Conservation (phyloP, 2,329 filamentous ascomycete genomes). For the Bisporella sp. region DNA sequence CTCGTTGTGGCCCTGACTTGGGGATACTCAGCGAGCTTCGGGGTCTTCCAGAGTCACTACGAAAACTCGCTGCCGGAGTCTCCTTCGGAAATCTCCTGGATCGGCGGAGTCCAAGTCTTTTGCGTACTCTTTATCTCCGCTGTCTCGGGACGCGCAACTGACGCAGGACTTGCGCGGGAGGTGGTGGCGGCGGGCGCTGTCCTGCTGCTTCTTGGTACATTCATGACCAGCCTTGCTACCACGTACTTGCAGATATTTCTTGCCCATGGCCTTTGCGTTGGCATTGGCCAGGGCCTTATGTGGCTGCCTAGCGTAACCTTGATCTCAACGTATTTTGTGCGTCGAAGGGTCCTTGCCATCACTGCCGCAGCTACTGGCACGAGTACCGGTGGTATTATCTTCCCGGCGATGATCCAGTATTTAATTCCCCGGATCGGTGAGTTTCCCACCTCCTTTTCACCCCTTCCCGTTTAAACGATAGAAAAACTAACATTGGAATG, state of each 20-base stretch:
- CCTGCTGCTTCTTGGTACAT: neutral
- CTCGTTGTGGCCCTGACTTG: slow-evolving; percentile 25
- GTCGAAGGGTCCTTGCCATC: slow-evolving; percentile 23
- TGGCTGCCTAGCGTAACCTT: neutral
- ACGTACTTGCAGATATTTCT: neutral
- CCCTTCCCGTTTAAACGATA: too few species aligned
- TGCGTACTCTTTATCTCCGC: neutral
- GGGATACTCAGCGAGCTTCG: slow-evolving; percentile 11
- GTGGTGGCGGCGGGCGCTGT: neutral
- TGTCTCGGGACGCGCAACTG: neutral
- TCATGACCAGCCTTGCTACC: neutral
- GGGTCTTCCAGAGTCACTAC: neutral
- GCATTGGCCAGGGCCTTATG: neutral
- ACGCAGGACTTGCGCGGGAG: neutral
- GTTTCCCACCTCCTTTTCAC: too few species aligned
- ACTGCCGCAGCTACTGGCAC: slow-evolving; percentile 26
- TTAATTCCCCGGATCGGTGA: slow-evolving; percentile 17
- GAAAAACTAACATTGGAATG: neutral
- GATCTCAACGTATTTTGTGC: neutral
- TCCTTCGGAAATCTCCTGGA: neutral
- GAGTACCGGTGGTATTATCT: slow-evolving; percentile 33
- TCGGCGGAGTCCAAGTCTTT: neutral
- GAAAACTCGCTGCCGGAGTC: neutral
- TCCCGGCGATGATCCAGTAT: slow-evolving; percentile 32
- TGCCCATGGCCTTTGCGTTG: neutral